These are phyloP conservation scores for Aspergillus aculeatinus DNA, from an alignment of 2,329 filamentous ascomycete genomes.

Conservation along the genomic window DNA sequence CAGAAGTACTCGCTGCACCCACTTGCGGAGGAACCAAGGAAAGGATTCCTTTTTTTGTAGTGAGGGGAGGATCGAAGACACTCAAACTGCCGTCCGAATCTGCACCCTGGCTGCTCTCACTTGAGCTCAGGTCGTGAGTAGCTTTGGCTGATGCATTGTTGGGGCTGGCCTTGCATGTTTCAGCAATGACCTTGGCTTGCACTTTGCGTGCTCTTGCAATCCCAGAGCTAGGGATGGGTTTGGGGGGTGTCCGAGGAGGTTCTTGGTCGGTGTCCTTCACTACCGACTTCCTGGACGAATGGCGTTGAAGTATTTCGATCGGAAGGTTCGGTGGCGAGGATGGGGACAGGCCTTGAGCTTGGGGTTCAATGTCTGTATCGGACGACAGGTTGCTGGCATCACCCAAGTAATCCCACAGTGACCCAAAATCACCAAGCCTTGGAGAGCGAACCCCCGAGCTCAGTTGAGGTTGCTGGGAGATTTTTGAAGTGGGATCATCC, in stretches of 20 bases:
- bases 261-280: background rate
- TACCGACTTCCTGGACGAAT: conserved; percentile 3
- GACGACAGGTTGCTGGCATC: conserved; percentile 16
- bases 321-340: conserved; percentile 6
- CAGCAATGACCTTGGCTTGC: background rate
- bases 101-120: conserved; percentile 28
- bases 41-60: conserved; percentile 17
- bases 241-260: conserved; percentile 3
- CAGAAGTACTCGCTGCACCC: conserved; percentile 16
- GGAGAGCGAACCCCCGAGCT: conserved; percentile 11
- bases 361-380: conserved; percentile 5
- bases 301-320: conserved; percentile 24
- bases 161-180: conserved; percentile 5
- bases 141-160: conserved; percentile 7
- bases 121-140: conserved; percentile 18
- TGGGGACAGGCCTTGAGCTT: background rate
- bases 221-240: conserved; percentile 8
- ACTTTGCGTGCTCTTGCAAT: conserved; percentile 2
- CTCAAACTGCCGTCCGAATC: conserved; percentile 33
- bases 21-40: conserved; percentile 31
- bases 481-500: conserved; percentile 9
- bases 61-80: conserved; percentile 32
- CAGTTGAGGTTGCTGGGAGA: background rate
- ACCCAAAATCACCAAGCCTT: conserved; percentile 46
- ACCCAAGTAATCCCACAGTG: conserved; percentile 43